phyloP scores from a whole-genome alignment of 2,329 filamentous ascomycete genomes.

The Alternaria panax region DNA sequence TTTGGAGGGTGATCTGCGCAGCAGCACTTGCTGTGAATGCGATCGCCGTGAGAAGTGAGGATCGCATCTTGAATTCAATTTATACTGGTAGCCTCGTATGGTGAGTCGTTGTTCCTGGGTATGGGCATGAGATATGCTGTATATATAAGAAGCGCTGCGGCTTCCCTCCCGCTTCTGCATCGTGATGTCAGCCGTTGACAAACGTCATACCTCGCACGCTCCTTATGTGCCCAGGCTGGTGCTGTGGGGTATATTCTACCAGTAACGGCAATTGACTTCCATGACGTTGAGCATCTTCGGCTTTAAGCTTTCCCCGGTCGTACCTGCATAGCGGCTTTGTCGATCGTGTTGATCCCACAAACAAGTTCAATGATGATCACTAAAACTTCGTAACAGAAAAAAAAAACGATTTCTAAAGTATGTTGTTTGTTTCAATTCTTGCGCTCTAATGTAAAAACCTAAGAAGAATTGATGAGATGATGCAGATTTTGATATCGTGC shows the following conservation, averaged over 20 bases:
- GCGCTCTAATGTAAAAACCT: background rate
- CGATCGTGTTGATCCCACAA: background rate
- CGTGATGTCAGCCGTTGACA: constrained; percentile 4
- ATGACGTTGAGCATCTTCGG: constrained; percentile 14
- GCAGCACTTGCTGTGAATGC: background rate
- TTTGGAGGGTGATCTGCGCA: constrained; percentile 23
- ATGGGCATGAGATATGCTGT: background rate
- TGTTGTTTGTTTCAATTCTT: background rate
- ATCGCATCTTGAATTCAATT: background rate
- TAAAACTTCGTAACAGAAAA: background rate
- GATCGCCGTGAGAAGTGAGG: background rate
- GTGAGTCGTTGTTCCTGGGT: too few species aligned
- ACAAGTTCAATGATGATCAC: background rate
- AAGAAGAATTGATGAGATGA: background rate
- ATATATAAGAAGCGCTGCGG: background rate
- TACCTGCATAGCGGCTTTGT: constrained; percentile 9
- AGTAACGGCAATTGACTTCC: constrained; percentile 1
- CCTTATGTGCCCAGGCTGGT: constrained; percentile 2
- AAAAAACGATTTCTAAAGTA: background rate
- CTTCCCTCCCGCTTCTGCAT: background rate
- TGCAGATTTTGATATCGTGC: background rate
- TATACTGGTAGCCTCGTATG: too few species aligned
- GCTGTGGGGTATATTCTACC: background rate
- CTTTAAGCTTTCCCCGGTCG: constrained; percentile 2
- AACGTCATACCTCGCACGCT: constrained; percentile 5